A percentile compares a stretch with the other conserved stretches of the same genome.
These are phyloP conservation scores for Pleomassaria siparia DNA, from an alignment of 2,329 filamentous ascomycete genomes.

Conservation along the genomic window DNA sequence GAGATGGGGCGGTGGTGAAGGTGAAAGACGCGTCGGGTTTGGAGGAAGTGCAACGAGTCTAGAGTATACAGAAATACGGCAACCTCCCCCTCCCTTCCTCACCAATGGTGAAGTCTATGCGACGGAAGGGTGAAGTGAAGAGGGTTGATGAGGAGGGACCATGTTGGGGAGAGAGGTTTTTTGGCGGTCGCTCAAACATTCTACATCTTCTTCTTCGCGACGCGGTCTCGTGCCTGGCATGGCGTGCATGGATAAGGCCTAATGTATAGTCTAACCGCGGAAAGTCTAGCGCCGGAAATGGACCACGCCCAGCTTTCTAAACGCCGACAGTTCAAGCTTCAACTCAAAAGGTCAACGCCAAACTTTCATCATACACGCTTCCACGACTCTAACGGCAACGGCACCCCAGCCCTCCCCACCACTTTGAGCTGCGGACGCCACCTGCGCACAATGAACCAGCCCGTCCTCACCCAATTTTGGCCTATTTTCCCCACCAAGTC, in stretches of 20 bases:
- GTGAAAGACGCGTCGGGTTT: constrained; percentile 1
- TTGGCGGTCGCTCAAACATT: not conserved
- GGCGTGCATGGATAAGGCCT: too few relatives aligned
- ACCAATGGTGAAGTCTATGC: not conserved
- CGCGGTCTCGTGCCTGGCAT: constrained; percentile 1
- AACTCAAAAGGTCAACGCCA: not conserved
- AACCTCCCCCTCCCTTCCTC: not conserved
- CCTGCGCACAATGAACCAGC: constrained; percentile 32
- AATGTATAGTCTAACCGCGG: not conserved
- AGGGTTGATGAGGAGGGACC: not conserved
- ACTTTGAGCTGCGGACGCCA: not conserved
- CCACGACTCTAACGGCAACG: not conserved
- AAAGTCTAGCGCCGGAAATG: not conserved
- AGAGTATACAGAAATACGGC: not conserved
- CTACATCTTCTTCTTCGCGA: too few relatives aligned
- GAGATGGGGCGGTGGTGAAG: not conserved
- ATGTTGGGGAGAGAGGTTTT: not conserved
- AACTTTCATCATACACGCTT: not conserved
- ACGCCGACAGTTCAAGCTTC: not conserved
- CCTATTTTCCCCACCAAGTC: constrained; percentile 52
- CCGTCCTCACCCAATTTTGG: constrained; percentile 47
- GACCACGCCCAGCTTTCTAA: not conserved
- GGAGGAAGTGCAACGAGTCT: not conserved
- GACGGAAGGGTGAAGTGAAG: not conserved
- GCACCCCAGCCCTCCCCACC: not conserved